phyloP scores from a whole-genome alignment of 2,329 filamentous ascomycete genomes.

The Nemania diffusa region DNA sequence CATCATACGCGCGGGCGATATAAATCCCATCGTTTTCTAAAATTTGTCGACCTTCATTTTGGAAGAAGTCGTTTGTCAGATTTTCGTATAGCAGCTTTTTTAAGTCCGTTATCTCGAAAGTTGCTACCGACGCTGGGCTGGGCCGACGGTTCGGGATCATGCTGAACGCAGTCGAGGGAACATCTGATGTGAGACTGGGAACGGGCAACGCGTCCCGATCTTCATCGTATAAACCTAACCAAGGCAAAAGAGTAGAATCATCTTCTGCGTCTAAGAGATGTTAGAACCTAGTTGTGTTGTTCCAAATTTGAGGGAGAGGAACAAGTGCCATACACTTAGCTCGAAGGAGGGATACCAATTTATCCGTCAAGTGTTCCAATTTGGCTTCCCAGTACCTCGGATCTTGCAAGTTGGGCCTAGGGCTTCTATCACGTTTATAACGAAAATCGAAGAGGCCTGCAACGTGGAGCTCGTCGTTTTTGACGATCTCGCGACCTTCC shows the following conservation, averaged over 20 bases:
- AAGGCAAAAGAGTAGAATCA: not conserved
- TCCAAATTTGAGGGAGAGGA: not conserved
- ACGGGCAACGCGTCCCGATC: not conserved
- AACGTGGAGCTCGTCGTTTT: slow-evolving; percentile 17
- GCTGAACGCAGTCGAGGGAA: not conserved
- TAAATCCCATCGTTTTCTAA: slow-evolving; percentile 18
- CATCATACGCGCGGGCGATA: not conserved
- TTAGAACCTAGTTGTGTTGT: not conserved
- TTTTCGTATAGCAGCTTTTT: not conserved
- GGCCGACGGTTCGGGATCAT: not conserved
- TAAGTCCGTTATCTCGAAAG: not conserved
- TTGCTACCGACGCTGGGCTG: not conserved
- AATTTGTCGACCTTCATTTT: slow-evolving; percentile 11
- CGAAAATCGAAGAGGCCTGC: not conserved
- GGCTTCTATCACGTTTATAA: not conserved
- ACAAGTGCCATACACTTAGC: not conserved
- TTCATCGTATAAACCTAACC: not conserved
- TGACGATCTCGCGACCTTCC: slow-evolving; percentile 9
- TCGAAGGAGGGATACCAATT: slow-evolving; percentile 9
- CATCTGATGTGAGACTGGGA: not conserved
- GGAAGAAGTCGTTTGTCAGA: not conserved
- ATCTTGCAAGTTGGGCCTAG: slow-evolving; percentile 14
- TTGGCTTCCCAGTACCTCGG: slow-evolving; percentile 19
- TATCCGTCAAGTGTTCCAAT: slow-evolving; percentile 15
- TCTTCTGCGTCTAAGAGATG: not conserved